phyloP scores from a whole-genome alignment of 1,284 basidiomycete species.

The Microbotryum intermedium region DNA sequence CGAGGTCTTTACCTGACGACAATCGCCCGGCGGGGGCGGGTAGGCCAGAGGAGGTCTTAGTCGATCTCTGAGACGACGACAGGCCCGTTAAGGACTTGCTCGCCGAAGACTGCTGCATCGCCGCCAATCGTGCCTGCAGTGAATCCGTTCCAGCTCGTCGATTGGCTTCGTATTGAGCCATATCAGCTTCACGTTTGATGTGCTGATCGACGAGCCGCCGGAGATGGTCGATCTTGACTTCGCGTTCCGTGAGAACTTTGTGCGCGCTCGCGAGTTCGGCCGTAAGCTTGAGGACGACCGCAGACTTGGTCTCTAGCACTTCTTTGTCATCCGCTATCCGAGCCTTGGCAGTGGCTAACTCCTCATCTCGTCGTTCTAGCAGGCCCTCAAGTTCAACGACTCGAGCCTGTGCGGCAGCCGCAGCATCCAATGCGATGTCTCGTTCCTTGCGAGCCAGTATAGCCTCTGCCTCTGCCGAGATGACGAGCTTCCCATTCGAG shows the following conservation, averaged over 20 bases:
- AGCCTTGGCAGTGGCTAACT: neutral
- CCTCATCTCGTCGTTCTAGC: neutral
- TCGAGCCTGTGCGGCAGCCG: constrained; percentile 5
- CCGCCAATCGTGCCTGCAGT: constrained; percentile 12
- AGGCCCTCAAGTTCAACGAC: constrained; percentile 14
- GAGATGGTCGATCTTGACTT: neutral
- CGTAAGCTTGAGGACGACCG: neutral
- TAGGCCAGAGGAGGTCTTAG: neutral
- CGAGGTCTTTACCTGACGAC: neutral
- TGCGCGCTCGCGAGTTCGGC: neutral
- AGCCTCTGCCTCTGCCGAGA: no score
- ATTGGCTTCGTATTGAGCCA: constrained; percentile 6
- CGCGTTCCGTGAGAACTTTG: neutral
- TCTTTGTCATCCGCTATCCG: neutral
- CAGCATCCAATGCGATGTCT: neutral
- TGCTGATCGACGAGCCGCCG: constrained; percentile 3
- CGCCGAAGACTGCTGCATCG: neutral
- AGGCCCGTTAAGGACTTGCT: neutral
- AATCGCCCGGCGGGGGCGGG: neutral
- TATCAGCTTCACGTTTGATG: neutral
- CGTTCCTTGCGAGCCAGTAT: constrained; percentile 3
- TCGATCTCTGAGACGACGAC: neutral
- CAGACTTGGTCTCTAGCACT: neutral
- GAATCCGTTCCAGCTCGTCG: constrained; percentile 6
- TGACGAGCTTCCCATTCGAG: no score